Base-by-base conservation (phyloP, 768 basidiomycete genomes). In the Auricularia sp. region DNA sequence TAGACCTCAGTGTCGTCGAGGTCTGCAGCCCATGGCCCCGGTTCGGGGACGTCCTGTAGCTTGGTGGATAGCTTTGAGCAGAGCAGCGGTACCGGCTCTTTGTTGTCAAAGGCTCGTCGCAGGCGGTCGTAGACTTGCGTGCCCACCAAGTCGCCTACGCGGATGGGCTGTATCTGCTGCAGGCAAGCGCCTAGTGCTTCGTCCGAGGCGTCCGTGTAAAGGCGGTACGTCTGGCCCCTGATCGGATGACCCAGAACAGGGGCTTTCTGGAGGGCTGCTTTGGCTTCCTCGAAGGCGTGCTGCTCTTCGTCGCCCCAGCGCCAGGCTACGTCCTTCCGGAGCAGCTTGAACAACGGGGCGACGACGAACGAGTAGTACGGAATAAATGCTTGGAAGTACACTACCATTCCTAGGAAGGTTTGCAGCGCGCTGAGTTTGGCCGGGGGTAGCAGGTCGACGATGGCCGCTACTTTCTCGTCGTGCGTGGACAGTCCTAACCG, bases 361-460 rank as follows among this genome's bases (percentile, higher is more conserved):
- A 71, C 76, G 1, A 77, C 73, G 63, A 69, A 71, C 0, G 77
- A 68, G 65, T 77, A 79, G 2, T 39, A 39, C 1, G 39, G 76
- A 3, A 39, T 39, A 13, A 39, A 39, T 3, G 39, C 39, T 2
- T 39, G 68, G 65, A 78, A 78, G 58, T 78, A 78, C 0, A 77
- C 75, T 37, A 75, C 73, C 75, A 75, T 77, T 1, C 78, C 77
- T 0, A 78, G 65, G 65, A 76, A 78, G 5, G 65, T 71, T 61
- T 76, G 75, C 6, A 78, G 63, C 13, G 75, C 72, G 18, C 62
- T 14, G 0, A 71, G 66, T 16, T 71, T 73, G 0, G n/a, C 34
- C 0, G 77, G 77, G 2, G 61, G 58, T 1, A 24, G 66, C 0
- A 78, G 64, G 4, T 74, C 66, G 0, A 72, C 3, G 24, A 79